Evolutionary conservation across 345 rosid genomes (phyloP).

Genomic region (Citrus hindsii): DNA sequence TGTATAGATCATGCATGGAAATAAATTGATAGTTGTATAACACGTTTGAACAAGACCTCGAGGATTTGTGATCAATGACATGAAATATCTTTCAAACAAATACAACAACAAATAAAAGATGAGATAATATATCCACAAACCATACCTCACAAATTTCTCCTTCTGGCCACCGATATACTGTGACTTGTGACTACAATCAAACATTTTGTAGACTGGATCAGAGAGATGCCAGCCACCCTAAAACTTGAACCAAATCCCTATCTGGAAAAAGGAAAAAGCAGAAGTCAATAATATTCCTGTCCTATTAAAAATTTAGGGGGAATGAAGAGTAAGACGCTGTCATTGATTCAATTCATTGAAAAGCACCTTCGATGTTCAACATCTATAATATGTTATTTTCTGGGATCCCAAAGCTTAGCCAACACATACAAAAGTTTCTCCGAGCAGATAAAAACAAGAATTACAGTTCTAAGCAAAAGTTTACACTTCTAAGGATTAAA

Average conservation of each 20-base stretch:
- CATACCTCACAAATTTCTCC: slow-evolving; percentile 74
- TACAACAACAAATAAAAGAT: neutral
- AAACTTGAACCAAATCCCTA: neutral
- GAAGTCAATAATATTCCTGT: neutral
- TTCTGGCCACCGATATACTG: slow-evolving; percentile 69
- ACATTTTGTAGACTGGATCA: slow-evolving; percentile 39
- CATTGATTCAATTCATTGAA: neutral
- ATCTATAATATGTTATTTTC: neutral
- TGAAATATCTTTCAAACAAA: neutral
- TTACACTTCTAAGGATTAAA: neutral
- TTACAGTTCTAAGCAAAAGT: neutral
- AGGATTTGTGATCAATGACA: neutral
- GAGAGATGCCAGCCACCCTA: neutral
- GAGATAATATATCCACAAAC: no score
- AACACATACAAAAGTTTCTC: neutral
- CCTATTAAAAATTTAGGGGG: no score
- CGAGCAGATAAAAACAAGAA: neutral
- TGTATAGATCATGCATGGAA: neutral
- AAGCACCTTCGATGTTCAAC: neutral
- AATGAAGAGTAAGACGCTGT: neutral
- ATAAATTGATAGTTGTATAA: neutral
- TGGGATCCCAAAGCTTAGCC: neutral
- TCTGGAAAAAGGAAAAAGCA: neutral
- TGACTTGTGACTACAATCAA: slow-evolving; percentile 68
- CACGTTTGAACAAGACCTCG: no score